phyloP scores from a whole-genome alignment of 148 eudicot species.

The Chenopodium suecicum region DNA sequence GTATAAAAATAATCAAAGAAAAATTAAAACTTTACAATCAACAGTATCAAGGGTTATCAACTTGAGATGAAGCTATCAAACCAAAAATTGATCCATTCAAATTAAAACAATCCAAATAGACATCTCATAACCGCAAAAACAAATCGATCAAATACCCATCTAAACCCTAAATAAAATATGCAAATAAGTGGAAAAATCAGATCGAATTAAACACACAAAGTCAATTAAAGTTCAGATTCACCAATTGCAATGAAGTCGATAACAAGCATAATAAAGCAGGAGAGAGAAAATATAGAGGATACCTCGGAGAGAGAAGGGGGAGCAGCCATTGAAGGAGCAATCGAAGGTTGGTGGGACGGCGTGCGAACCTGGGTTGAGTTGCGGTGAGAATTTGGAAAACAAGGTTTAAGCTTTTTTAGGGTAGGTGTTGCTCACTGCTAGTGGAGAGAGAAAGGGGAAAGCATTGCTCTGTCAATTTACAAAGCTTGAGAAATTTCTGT shows the following conservation, averaged over 20 bases:
- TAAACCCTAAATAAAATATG: not conserved
- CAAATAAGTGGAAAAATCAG: not conserved
- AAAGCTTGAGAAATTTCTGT: not conserved
- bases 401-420: not conserved
- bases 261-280: not conserved
- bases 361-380: not conserved
- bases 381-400: not conserved
- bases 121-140: not conserved
- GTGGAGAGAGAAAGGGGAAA: not conserved
- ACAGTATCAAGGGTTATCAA: not conserved
- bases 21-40: not conserved
- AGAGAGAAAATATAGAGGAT: constrained; percentile 5
- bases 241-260: not conserved
- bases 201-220: not conserved
- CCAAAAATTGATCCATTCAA: constrained; percentile 9
- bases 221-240: constrained; percentile 3
- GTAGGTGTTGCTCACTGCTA: constrained; percentile 3
- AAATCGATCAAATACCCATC: not conserved
- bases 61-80: not conserved
- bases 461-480: constrained; percentile 1
- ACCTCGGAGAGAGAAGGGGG: constrained; percentile 41
- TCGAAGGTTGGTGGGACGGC: constrained; percentile 12
- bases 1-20: not conserved
- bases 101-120: not conserved
- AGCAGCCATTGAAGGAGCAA: constrained; percentile 28